Percentiles rank a stretch among this genome's conserved stretches.
Evolutionary conservation across 257 asterid genomes (phyloP).

Genomic region (Phtheirospermum japonicum): DNA sequence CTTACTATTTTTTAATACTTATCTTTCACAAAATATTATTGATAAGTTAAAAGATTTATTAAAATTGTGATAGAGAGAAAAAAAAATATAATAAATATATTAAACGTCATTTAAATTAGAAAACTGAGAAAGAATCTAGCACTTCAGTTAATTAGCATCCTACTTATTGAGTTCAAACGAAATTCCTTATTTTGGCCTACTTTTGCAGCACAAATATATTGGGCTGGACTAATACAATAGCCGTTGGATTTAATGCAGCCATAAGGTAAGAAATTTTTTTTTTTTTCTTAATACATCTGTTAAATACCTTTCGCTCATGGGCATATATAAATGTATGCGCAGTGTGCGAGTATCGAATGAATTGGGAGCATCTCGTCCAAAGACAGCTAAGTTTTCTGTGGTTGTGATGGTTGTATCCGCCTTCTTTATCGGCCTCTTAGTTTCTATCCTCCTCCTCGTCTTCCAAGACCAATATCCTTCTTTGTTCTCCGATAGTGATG

Average conservation of each 20-base stretch:
- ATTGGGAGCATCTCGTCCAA: constrained; percentile 4
- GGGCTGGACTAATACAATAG: constrained; percentile 2
- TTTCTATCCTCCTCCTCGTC: constrained; percentile 1
- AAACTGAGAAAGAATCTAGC: too few species aligned
- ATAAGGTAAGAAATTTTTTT: not conserved
- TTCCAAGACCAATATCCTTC: constrained; percentile 4
- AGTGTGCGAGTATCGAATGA: constrained; percentile 1
- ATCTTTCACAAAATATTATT: too few species aligned
- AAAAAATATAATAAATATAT: too few species aligned
- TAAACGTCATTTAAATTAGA: too few species aligned
- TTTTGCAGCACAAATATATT: constrained; percentile 1
- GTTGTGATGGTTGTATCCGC: constrained; percentile 1
- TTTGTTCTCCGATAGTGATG: not conserved
- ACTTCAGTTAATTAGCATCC: too few species aligned
- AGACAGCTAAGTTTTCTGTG: not conserved
- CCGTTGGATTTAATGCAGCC: constrained; percentile 8
- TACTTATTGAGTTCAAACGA: too few species aligned
- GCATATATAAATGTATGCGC: not conserved
- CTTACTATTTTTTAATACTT: too few species aligned
- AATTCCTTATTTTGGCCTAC: too few species aligned
- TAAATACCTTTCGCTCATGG: not conserved
- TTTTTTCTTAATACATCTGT: too few species aligned
- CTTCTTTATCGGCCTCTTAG: constrained; percentile 7
- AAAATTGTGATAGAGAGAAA: too few species aligned
- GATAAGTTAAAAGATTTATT: too few species aligned